Evolutionary conservation across 352 stramenopile species (phyloP), one percentile per base, ranked within the genome.

Genomic region (Globisporangium alternatum): DNA sequence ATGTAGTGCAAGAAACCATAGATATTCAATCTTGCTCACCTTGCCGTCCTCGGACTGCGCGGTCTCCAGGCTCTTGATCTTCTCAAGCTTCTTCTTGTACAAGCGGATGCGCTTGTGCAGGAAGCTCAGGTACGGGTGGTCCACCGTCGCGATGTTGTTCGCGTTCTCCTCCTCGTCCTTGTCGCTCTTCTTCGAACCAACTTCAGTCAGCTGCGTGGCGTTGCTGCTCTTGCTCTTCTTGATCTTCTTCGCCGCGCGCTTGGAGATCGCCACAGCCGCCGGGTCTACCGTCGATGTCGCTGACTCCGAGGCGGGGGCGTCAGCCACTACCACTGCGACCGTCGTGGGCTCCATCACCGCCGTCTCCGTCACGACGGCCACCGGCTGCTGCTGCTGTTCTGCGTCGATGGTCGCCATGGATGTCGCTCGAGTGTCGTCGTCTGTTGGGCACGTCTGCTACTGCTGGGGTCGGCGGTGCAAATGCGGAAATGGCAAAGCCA

Each of bases 81-180:
- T 95, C 72, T 95, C 86, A 31, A 93, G 74, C 60, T 95, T 95
- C 71, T 95, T 95, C 62, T 86, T 86, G 69, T 90, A 83, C 60
- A 84, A 79, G 13, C 86, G 84, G 44, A 92, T 83, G 45, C 84
- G 81, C 65, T 95, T 95, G 77, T 95, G 77, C 60, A 95, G 58
- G 53, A 93, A 84, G 48, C 80, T 90, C 52, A 93, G 58, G 65
- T 93, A 95, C 61, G 84, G 84, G 55, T 95, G 84, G 64, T 91
- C 81, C 25, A 87, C 59, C 30, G 69, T 83, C 44, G 77, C 73
- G 6, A 71, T 66, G 53, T 75, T 69, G 60, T 73, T 72, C 31
- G 68, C 70, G 60, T 62, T 75, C 51, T 69, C 59, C 21, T 80
- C 66, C 5, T 83, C 72, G 30, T 77, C 75, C 33, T 87, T 67